Base-by-base conservation (phyloP, 2,329 filamentous ascomycete species). In the Neoscytalidium dimidiatum region DNA sequence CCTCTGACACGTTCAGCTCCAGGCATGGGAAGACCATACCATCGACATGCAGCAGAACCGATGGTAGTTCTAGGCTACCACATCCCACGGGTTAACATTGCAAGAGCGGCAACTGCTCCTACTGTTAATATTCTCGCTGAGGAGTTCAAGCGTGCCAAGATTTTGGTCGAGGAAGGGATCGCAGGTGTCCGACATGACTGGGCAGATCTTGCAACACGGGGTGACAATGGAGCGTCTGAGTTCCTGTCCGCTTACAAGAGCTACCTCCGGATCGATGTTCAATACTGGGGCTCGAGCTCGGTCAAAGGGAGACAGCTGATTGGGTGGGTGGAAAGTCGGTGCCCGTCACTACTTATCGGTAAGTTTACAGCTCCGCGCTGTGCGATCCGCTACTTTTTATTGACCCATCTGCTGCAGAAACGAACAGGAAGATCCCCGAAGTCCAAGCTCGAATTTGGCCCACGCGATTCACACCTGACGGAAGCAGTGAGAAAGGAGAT, bases 31-130 rank as follows among this genome's bases (percentile, higher is more conserved):
- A 75, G 74, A 2, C 70, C 72, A 9, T 89, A 90, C 69, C 78
- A 83, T 56, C 82, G 88, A 29, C 84, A 82, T 8, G 72, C 80
- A 9, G 80, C 85, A 58, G 88, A 91, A 67, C 83, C 87, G 1
- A 82, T 91, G 73, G 87, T 85, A 17, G 81, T 91, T 29, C 75
- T 90, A 2, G 87, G 88, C 1, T 89, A 86, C 73, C 84, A 89
- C 71, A 79, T 83, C 0, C 89, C 88, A 0, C 79, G 82, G 14
- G 81, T 89, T 6, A 90, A 91, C 70, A 84, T 87, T 3, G 83
- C 85, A 3, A 75, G 82, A 23, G 81, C 82, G 2, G 83, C 86
- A 3, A 87, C 86, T 0, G 66, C 75, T 0, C 81, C 86, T 11
- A 86, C 86, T 0, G 77, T 86, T 1, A 77, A 79, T 13, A 81